Evolutionary conservation across 768 basidiomycete genomes (phyloP).

Genomic region (Lactarius akahatsu): DNA sequence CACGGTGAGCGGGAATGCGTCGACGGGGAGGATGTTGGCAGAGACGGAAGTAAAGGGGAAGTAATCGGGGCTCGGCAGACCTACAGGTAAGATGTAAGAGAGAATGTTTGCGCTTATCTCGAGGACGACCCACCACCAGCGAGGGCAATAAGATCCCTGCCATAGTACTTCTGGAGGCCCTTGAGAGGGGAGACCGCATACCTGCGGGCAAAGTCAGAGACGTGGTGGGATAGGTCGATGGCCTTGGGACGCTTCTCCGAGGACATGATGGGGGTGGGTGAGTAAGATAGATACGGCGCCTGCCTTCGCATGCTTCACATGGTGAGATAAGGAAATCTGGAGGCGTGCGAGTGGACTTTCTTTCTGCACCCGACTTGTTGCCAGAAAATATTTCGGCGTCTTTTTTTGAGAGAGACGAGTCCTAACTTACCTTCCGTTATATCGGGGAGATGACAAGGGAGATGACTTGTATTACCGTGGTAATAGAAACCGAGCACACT

Average conservation of each 20-base stretch:
- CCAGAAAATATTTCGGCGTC: too few relatives aligned
- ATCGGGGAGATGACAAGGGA: too few relatives aligned
- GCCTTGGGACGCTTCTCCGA: conserved; percentile 45
- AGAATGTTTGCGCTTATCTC: not conserved
- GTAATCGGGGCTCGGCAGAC: conserved; percentile 63
- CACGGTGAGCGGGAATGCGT: conserved; percentile 47
- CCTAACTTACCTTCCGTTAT: too few relatives aligned
- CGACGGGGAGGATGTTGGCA: conserved; percentile 50
- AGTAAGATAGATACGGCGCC: not conserved
- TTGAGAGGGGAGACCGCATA: conserved; percentile 61
- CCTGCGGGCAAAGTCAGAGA: conserved; percentile 54
- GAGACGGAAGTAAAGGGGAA: conserved; percentile 68
- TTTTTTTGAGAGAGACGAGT: too few relatives aligned
- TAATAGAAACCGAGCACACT: too few relatives aligned
- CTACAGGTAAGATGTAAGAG: conserved; percentile 35
- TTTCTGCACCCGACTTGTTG: not conserved
- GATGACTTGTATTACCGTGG: too few relatives aligned
- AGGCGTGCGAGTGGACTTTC: not conserved
- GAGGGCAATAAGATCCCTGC: conserved; percentile 55
- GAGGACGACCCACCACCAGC: conserved; percentile 57
- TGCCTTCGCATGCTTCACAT: too few relatives aligned
- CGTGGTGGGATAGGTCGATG: conserved; percentile 70
- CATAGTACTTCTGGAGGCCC: conserved; percentile 59
- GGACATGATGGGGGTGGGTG: conserved; percentile 29
- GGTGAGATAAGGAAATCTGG: not conserved